Conservation (phyloP, 2,329 filamentous ascomycete genomes). For the Ceratocystis albifundus region DNA sequence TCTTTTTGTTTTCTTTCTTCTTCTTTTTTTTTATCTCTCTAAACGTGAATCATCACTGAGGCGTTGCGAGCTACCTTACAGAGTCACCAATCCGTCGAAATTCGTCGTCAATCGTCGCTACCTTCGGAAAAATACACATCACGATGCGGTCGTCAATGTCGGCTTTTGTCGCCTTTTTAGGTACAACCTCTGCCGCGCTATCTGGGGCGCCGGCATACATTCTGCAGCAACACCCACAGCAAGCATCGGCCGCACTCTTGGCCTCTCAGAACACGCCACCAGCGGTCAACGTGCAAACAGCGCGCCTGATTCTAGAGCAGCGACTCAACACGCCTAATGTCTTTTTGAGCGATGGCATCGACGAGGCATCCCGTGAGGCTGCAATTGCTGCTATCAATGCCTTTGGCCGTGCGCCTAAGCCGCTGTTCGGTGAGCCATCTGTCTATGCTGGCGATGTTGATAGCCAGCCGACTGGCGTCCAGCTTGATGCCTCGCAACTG, state of each 20-base stretch:
- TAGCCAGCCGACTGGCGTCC: background rate
- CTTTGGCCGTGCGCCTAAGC: slow-evolving; percentile 21
- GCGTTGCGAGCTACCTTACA: background rate
- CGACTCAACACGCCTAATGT: slow-evolving; percentile 23
- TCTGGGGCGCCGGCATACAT: slow-evolving; percentile 20
- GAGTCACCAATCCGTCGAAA: background rate
- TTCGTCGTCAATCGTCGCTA: background rate
- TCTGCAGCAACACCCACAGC: slow-evolving; percentile 10
- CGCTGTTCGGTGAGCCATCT: slow-evolving; percentile 15
- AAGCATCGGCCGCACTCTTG: background rate
- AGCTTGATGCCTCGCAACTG: slow-evolving; percentile 36
- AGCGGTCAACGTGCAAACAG: slow-evolving; percentile 16
- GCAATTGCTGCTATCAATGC: slow-evolving; percentile 20
- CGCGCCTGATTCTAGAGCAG: slow-evolving; percentile 22
- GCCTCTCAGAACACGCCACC: slow-evolving; percentile 5
- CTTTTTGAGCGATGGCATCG: slow-evolving; percentile 19
- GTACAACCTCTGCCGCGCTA: slow-evolving; percentile 16
- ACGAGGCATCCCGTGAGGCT: slow-evolving; percentile 19
- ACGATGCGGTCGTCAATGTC: slow-evolving; percentile 19
- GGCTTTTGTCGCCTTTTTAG: slow-evolving; percentile 19
- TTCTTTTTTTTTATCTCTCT: background rate
- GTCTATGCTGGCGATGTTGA: background rate
- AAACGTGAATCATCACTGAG: background rate
- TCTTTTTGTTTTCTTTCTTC: background rate
- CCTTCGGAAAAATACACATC: background rate